Conservation (phyloP, 441 rosid genomes). For the Cnidoscolus chayamansa region DNA sequence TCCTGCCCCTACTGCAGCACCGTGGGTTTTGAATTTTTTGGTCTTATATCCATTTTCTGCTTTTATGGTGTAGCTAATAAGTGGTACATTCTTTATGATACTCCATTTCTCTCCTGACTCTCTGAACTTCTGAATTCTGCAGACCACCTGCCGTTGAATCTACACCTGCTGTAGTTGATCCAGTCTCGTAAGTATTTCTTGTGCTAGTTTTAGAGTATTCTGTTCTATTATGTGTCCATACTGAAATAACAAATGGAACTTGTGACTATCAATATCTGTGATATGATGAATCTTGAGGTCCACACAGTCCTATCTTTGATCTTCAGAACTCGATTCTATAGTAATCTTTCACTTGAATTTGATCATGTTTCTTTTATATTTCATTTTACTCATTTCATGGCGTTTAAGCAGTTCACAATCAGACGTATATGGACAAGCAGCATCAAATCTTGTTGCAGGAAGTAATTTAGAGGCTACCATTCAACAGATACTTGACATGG, state of each 20-base stretch:
- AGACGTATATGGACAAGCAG: slow-evolving; percentile 76
- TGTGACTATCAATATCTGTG: not conserved
- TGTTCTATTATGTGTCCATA: not conserved
- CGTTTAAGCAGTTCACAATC: slow-evolving; percentile 43
- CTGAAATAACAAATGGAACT: not conserved
- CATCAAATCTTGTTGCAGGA: slow-evolving; percentile 85
- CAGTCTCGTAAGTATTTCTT: slow-evolving; percentile 41
- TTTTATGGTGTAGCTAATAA: not conserved
- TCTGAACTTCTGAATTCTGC: slow-evolving; percentile 22
- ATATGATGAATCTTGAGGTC: not conserved
- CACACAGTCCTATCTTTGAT: not conserved
- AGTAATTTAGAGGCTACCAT: slow-evolving; percentile 69
- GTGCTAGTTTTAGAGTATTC: slow-evolving; percentile 4
- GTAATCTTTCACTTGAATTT: not conserved
- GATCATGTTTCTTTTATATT: not conserved
- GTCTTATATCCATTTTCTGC: not conserved
- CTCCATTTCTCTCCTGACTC: not conserved
- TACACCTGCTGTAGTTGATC: slow-evolving; percentile 25
- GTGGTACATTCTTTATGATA: not conserved
- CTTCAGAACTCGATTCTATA: not conserved
- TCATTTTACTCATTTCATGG: slow-evolving; percentile 2
- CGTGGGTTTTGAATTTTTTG: slow-evolving; percentile 32
- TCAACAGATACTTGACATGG: slow-evolving; percentile 93
- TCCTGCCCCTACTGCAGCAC: slow-evolving; percentile 33
- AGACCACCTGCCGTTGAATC: slow-evolving; percentile 43